Evolutionary conservation across 2,329 filamentous ascomycete genomes (phyloP), one percentile per base, ranked within the genome.

Genomic region (Verticillium isaacii): DNA sequence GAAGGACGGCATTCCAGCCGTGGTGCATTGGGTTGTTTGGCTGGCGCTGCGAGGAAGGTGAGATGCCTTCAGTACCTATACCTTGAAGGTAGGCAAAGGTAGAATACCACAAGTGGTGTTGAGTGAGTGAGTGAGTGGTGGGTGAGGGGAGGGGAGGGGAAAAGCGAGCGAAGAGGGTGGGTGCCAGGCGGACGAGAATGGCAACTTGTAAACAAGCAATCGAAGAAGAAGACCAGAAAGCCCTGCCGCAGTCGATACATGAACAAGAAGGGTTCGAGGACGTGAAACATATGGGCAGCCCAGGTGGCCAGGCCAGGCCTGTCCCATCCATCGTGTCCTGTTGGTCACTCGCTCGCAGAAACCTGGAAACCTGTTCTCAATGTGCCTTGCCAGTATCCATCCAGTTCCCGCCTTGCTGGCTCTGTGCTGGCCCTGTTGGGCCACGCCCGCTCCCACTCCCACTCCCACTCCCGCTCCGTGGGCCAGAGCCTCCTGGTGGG

Each of bases 1-100:
- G 45, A 75, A 68, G 19, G 71, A 71, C 45, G 72, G 72, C 73
- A 75, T 76, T 45, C 54, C 54, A 8, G 14, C 15, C 54, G 19
- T n/a, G 45, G n/a, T 19, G n/a, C 45, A 23, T 8, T 23, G n/a
- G 45, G 19, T 5, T n/a, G 8, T 52, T 3, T 14, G 45, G 6
- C 19, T 29, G 23, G 19, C 45, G n/a, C 23, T 8, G 45, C 6
- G 19, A 23, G 45, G 3, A 19, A 45, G 34, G 34, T 36, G n/a
- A 52, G 45, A 14, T 52, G 45, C 45, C 11, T n/a, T 14, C 3
- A 52, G 8, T 11, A 45, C 14, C 9, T 19, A 7, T n/a, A n/a
- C n/a, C n/a, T n/a, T n/a, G n/a, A n/a, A 19, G 15, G 39, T 45
- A 45, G n/a, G 17, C 19, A 11, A 9, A n/a, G 29, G 39, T 45